These are phyloP conservation scores for Penicillium lagena DNA, from an alignment of 495 filamentous ascomycete genomes.

Conservation along the genomic window DNA sequence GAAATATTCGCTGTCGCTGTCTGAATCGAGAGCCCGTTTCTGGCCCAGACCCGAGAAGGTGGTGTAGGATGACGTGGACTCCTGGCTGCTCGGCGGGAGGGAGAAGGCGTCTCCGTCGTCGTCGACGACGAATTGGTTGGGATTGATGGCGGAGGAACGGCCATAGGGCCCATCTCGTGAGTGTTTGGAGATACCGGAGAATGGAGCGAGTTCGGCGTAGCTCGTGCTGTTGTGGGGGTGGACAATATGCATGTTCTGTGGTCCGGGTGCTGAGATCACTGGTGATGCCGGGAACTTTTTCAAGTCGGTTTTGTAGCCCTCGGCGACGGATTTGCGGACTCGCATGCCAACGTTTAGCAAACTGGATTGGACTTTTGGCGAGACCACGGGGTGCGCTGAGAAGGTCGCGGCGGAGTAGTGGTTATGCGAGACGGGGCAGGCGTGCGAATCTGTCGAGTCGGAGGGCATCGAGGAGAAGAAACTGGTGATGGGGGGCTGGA, in stretches of 20 bases:
- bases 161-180: background rate
- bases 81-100: slow-evolving; percentile 40
- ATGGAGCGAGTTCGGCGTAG: slow-evolving; percentile 59
- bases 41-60: slow-evolving; percentile 8
- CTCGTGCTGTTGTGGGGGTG: slow-evolving; percentile 9
- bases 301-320: slow-evolving; percentile 75
- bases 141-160: background rate
- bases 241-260: no score
- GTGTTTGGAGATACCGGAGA: slow-evolving; percentile 66
- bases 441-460: slow-evolving; percentile 5
- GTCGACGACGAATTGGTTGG: slow-evolving; percentile 10
- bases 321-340: slow-evolving; percentile 81
- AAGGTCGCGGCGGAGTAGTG: slow-evolving; percentile 39
- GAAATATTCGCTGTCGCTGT: slow-evolving; percentile 26
- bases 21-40: slow-evolving; percentile 20
- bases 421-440: slow-evolving; percentile 25
- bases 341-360: slow-evolving; percentile 88
- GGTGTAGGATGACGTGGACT: slow-evolving; percentile 20
- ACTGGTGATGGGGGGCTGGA: slow-evolving; percentile 41
- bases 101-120: slow-evolving; percentile 39
- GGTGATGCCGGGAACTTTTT: slow-evolving; percentile 8
- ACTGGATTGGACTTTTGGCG: slow-evolving; percentile 62
- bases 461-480: slow-evolving; percentile 27
- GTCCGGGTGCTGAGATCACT: no score
- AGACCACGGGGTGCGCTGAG: slow-evolving; percentile 43